phyloP scores from a whole-genome alignment of 345 rosid species.

The Linum usitatissimum region DNA sequence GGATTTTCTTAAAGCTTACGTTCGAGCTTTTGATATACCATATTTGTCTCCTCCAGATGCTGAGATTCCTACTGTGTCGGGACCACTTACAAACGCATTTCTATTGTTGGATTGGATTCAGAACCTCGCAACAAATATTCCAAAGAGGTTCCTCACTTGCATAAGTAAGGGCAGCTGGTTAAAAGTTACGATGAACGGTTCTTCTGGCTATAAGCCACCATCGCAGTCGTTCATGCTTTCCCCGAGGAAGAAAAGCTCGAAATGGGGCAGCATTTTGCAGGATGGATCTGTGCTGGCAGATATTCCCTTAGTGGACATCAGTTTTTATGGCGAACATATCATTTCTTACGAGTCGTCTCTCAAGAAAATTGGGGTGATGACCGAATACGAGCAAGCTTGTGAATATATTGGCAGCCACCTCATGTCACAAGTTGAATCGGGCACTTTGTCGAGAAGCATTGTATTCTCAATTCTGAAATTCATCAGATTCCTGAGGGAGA shows the following conservation, averaged over 20 bases:
- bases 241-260: constrained; percentile 14
- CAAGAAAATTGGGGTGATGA: constrained; percentile 47
- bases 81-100: constrained; percentile 42
- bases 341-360: constrained; percentile 31
- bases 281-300: constrained; percentile 41
- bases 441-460: constrained; percentile 23
- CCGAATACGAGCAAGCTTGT: constrained; percentile 47
- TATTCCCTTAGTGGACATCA: constrained; percentile 54
- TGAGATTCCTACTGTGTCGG: constrained; percentile 36
- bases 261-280: constrained; percentile 52
- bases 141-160: constrained; percentile 33
- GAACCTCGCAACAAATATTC: constrained; percentile 25
- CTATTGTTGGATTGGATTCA: constrained; percentile 53
- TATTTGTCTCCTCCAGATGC: constrained; percentile 42
- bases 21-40: constrained; percentile 42
- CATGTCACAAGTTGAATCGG: constrained; percentile 36
- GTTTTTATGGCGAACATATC: constrained; percentile 39
- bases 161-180: constrained; percentile 55
- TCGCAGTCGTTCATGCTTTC: constrained; percentile 44
- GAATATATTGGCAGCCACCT: constrained; percentile 40
- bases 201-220: constrained; percentile 39
- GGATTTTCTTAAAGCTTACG: constrained; percentile 26
- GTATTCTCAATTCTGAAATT: constrained; percentile 43
- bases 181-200: constrained; percentile 36
- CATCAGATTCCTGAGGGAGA: constrained; percentile 37